Base-by-base conservation (phyloP, 2,329 filamentous ascomycete species). In the Arthroderma sp. region DNA sequence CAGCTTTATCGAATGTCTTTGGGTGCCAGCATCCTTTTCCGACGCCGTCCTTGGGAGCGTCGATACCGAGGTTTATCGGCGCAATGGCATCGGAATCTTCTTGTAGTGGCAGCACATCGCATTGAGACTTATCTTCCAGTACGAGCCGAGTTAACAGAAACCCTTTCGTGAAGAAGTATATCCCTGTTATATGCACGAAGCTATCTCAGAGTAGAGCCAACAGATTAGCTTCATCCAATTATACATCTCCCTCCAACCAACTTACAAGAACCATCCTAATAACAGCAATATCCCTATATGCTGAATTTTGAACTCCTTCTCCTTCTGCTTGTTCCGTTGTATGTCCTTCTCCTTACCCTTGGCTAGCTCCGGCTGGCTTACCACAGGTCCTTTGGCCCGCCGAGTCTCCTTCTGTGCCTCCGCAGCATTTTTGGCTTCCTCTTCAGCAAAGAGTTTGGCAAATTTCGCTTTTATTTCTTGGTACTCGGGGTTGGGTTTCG, bases 141-240 rank as follows among this genome's bases (percentile, higher is more conserved):
- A 91, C 85, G 61, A 89, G 75, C 59, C 93, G 83, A 57, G 91
- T 95, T 62, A 98, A 81, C 61, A 98, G 82, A 72, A 98, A 98
- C 38, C 93, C 93, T 69, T 86, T 90, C 25, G 89, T 95, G 74
- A 98, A 98, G 68, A 96, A 86, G 68, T 87, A 88, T 65, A 97
- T 85, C 59, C 90, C 91, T 37, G 86, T 76, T 49, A 81, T 77
- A 69, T 98, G 93, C 41, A 96, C 79, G 62, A 80, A 66, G 61
- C 82, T 85, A 64, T 44, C 7, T 25, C 44, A 17, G n/a, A 19
- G 25, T 13, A 38, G 2, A n/a, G 13, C 35, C 35, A 11, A 2
- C 15, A 9, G 15, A 25, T 51, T 51, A 51, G 44, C 25, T 33
- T 19, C 44, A 31, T 31, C 11, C 3, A 33, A 33, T 17, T 19